These are phyloP conservation scores for Neonectria hederae DNA, from an alignment of 2,329 filamentous ascomycete species.

Conservation along the genomic window DNA sequence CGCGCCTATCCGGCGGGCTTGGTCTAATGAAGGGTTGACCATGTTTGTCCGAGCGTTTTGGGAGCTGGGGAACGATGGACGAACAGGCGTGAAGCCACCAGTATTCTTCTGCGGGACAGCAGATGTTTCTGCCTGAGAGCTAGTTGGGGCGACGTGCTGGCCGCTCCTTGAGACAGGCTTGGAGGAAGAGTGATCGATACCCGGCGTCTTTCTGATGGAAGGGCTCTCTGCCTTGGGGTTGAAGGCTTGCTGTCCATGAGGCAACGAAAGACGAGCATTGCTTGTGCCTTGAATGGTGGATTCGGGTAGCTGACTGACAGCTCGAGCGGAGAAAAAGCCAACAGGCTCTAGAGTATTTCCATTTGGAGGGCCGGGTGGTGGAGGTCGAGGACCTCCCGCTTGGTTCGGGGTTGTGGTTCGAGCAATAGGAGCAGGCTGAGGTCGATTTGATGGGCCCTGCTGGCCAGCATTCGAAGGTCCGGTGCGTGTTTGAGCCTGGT, in stretches of 20 bases:
- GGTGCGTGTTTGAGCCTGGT: conserved; percentile 41
- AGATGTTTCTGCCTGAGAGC: conserved; percentile 37
- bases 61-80: conserved; percentile 42
- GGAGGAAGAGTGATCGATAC: conserved; percentile 82
- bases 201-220: conserved; percentile 88
- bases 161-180: conserved; percentile 72
- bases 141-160: conserved; percentile 60
- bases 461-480: conserved; percentile 31
- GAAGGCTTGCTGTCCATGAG: conserved; percentile 65
- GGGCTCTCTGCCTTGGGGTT: conserved; percentile 81
- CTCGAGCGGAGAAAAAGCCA: conserved; percentile 77
- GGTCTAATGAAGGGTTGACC: conserved; percentile 64
- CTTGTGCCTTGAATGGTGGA: conserved; percentile 48
- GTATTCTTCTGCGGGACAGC: conserved; percentile 35
- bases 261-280: conserved; percentile 53
- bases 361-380: conserved; percentile 39
- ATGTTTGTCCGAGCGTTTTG: conserved; percentile 51
- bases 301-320: conserved; percentile 66
- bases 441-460: conserved; percentile 36
- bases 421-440: conserved; percentile 26
- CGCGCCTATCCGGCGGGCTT: conserved; percentile 66
- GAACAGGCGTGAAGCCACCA: conserved; percentile 44
- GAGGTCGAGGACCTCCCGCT: conserved; percentile 43
- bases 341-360: conserved; percentile 53
- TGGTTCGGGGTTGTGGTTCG: conserved; percentile 36